Evolutionary conservation across 345 rosid species (phyloP).

Genomic region (Mangifera indica): DNA sequence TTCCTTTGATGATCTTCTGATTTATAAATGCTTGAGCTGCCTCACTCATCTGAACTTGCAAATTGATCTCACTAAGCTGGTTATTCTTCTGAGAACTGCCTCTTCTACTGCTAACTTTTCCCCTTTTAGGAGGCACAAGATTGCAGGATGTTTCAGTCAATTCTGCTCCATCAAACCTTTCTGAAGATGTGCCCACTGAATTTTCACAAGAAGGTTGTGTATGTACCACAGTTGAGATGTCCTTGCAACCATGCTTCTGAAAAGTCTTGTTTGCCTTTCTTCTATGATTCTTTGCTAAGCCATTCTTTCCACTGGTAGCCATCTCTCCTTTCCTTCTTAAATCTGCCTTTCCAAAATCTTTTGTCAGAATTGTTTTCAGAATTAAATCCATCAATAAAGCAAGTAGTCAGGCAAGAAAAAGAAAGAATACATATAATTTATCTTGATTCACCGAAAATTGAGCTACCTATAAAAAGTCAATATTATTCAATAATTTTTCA

Average conservation of each 20-base stretch:
- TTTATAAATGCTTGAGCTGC: constrained; percentile 57
- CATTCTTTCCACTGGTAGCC: constrained; percentile 26
- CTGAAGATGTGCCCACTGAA: constrained; percentile 27
- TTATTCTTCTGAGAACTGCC: constrained; percentile 9
- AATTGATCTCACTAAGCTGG: constrained; percentile 38
- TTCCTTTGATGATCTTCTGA: constrained; percentile 42
- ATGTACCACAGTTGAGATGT: constrained; percentile 19
- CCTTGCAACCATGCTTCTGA: constrained; percentile 32
- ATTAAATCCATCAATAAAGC: not conserved
- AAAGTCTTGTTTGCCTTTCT: constrained; percentile 30
- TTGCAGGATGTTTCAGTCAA: constrained; percentile 22
- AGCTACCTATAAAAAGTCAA: too few relatives aligned
- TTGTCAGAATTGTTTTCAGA: not conserved
- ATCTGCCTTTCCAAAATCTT: constrained; percentile 20
- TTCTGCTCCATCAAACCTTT: constrained; percentile 14
- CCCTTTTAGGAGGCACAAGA: constrained; percentile 23
- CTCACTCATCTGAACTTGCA: constrained; percentile 49
- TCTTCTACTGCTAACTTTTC: constrained; percentile 22
- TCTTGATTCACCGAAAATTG: too few relatives aligned
- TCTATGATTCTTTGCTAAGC: constrained; percentile 20
- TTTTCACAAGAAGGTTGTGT: constrained; percentile 27
- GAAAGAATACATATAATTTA: too few relatives aligned
- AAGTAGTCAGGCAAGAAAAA: too few relatives aligned
- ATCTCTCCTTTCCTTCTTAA: constrained; percentile 29
- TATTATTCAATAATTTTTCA: too few relatives aligned